phyloP scores from a whole-genome alignment of 257 asterid genomes.

The Ocimum tenuiflorum region DNA sequence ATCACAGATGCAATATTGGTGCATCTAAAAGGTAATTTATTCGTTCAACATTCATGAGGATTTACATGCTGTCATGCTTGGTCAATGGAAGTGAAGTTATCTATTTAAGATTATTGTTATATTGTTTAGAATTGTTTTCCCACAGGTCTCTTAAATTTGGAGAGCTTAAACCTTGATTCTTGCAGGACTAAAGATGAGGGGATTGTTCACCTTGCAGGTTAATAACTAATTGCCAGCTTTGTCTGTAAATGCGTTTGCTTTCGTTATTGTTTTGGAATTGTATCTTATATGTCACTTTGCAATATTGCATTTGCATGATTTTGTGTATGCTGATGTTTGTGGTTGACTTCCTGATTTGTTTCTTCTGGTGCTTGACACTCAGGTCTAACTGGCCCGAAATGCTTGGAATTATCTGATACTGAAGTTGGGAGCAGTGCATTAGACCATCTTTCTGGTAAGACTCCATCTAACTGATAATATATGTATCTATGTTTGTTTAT shows the following conservation, averaged over 20 bases:
- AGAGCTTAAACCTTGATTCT: constrained; percentile 48
- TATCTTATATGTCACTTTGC: constrained; percentile 1
- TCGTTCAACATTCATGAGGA: not conserved
- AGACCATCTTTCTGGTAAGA: constrained; percentile 81
- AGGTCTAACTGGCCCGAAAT: constrained; percentile 69
- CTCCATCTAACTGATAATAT: not conserved
- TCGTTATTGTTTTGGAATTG: not conserved
- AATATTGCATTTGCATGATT: not conserved
- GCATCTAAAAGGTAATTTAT: constrained; percentile 58
- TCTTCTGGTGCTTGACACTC: constrained; percentile 22
- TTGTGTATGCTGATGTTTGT: not conserved
- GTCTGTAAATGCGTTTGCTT: not conserved
- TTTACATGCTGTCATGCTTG: not conserved
- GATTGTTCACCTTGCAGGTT: constrained; percentile 43
- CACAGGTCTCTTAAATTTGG: constrained; percentile 37
- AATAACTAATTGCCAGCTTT: not conserved
- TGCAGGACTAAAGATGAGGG: constrained; percentile 46
- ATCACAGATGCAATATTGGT: constrained; percentile 67
- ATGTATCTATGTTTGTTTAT: not conserved
- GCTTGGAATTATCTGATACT: constrained; percentile 86
- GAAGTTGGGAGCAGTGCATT: constrained; percentile 86
- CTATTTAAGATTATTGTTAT: not conserved
- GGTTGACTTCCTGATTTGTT: constrained; percentile 5
- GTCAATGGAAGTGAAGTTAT: not conserved
- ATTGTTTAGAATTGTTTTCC: not conserved